Conservation (phyloP, 2,329 filamentous ascomycete genomes). For the Fusarium falciforme region DNA sequence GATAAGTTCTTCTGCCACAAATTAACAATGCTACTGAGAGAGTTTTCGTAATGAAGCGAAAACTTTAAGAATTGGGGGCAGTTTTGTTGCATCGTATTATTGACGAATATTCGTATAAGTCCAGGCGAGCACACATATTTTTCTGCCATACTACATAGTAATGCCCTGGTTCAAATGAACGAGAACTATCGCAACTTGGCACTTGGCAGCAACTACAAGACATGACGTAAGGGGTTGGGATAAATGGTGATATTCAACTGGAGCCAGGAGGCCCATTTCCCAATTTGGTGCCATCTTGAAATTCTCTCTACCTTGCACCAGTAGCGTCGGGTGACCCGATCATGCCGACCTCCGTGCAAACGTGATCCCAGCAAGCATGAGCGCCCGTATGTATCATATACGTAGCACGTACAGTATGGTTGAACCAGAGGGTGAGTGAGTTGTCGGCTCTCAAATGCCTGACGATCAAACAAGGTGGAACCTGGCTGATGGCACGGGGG, state of each 20-base stretch:
- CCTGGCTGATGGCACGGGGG: slow-evolving; percentile 29
- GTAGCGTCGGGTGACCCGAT: slow-evolving; percentile 34
- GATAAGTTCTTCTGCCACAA: background rate
- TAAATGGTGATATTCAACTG: slow-evolving; percentile 8
- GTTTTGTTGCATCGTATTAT: background rate
- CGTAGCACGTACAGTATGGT: background rate
- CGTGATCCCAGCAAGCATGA: slow-evolving; percentile 25
- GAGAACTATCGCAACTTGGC: background rate
- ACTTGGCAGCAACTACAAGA: slow-evolving; percentile 1
- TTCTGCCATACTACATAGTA: background rate
- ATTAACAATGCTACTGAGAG: background rate
- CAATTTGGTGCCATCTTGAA: slow-evolving; percentile 26
- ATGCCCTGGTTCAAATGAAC: background rate
- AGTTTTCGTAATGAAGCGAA: background rate
- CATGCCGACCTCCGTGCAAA: slow-evolving; percentile 19
- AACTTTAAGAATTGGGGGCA: background rate
- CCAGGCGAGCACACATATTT: background rate
- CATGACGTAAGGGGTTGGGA: slow-evolving; percentile 38
- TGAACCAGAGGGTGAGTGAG: slow-evolving; percentile 28
- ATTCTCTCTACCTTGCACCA: slow-evolving; percentile 10
- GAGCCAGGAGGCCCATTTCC: slow-evolving; percentile 22
- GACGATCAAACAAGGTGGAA: slow-evolving; percentile 38
- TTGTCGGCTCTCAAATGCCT: slow-evolving; percentile 32
- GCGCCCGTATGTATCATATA: slow-evolving; percentile 17
- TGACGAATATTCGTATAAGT: background rate